Evolutionary conservation across 2,329 filamentous ascomycete species (phyloP).

Genomic region (Beauveria asiatica): DNA sequence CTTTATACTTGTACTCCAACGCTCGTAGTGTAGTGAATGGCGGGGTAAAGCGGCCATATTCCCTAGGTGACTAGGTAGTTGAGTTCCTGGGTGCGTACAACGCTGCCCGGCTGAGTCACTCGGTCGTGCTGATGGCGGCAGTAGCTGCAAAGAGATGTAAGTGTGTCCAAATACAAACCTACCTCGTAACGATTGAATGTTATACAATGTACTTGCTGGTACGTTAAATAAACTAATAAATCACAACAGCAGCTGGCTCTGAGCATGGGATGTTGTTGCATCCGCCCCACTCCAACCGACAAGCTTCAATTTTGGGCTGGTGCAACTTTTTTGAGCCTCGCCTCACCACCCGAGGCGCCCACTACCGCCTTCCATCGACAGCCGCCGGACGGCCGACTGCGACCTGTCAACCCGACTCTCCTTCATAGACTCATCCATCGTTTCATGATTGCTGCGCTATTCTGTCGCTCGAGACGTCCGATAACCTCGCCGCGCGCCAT

Average conservation of each 20-base stretch:
- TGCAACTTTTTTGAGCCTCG: constrained; percentile 1
- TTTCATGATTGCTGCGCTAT: constrained; percentile 19
- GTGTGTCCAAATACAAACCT: no score
- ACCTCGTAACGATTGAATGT: background rate
- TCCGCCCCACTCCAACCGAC: constrained; percentile 1
- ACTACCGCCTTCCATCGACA: background rate
- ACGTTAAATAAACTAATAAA: background rate
- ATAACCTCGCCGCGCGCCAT: constrained; percentile 25
- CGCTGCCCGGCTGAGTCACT: constrained; percentile 7
- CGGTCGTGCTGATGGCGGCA: constrained; percentile 2
- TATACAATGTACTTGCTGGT: background rate
- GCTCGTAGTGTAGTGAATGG: background rate
- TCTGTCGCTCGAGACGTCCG: constrained; percentile 15
- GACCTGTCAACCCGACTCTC: background rate
- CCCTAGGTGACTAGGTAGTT: no score
- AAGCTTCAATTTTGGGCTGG: background rate
- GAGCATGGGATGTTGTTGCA: background rate
- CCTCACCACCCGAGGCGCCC: background rate
- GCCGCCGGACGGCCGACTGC: constrained; percentile 2
- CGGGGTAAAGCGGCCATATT: background rate
- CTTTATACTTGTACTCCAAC: background rate
- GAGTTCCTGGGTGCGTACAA: background rate
- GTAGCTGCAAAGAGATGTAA: background rate
- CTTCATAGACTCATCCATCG: background rate
- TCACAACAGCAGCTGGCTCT: background rate